Percentiles rank a stretch among this genome's conserved stretches.
phyloP scores from a whole-genome alignment of 192 early-diverging fungal species.

The Diversispora epigaea region DNA sequence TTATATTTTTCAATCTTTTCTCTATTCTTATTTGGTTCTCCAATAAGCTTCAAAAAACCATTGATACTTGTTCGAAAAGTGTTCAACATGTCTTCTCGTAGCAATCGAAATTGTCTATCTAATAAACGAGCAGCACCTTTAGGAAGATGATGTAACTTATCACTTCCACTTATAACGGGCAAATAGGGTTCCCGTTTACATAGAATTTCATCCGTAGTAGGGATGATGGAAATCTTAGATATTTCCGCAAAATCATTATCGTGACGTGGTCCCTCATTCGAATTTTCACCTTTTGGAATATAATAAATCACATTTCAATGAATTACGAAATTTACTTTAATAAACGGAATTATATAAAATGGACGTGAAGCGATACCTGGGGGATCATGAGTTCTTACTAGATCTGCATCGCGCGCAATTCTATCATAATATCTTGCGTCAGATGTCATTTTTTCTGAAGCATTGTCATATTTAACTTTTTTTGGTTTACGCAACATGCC shows the following conservation, averaged over 20 bases:
- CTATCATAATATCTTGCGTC: neutral
- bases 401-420: neutral
- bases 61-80: conserved; percentile 44
- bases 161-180: conserved; percentile 40
- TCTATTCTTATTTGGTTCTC: conserved; percentile 28
- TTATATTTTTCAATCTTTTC: conserved; percentile 3
- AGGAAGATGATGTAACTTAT: conserved; percentile 48
- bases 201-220: conserved; percentile 53
- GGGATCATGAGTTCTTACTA: neutral
- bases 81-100: conserved; percentile 58
- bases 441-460: no score
- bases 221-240: conserved; percentile 49
- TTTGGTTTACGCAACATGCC: neutral
- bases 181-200: conserved; percentile 42
- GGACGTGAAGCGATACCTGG: neutral
- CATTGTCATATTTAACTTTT: no score
- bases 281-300: conserved; percentile 41
- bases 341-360: no score
- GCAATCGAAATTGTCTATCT: conserved; percentile 59
- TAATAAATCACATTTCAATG: no score
- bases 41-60: no score
- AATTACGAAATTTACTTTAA: no score
- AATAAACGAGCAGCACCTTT: conserved; percentile 48
- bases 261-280: conserved; percentile 44
- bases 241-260: conserved; percentile 56